Conservation (phyloP, 768 basidiomycete genomes). For the Lactifluus piperatus region DNA sequence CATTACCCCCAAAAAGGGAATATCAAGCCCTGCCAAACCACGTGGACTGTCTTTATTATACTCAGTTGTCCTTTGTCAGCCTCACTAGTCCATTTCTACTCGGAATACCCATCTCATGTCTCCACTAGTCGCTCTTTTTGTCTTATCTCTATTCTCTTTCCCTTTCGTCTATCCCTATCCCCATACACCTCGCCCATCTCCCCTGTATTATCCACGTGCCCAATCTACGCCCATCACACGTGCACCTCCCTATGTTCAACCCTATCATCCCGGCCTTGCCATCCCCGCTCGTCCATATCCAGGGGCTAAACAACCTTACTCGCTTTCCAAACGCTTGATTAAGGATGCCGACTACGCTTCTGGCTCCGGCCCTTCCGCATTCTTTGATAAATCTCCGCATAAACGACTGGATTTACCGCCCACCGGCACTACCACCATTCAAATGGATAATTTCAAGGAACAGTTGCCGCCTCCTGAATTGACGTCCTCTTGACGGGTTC, state of each 20-base stretch:
- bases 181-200: not conserved
- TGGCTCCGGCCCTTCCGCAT: not conserved
- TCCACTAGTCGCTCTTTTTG: not conserved
- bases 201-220: not conserved
- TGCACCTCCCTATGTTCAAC: not conserved
- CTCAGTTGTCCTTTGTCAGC: not conserved
- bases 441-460: not conserved
- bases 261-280: not conserved
- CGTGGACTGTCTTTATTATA: too few species aligned
- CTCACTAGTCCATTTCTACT: not conserved
- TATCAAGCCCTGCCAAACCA: not conserved
- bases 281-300: not conserved
- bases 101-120: too few species aligned
- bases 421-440: not conserved
- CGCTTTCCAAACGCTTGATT: constrained; percentile 1
- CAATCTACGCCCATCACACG: not conserved
- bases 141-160: not conserved
- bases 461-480: not conserved
- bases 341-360: constrained; percentile 6
- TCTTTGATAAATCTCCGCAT: not conserved
- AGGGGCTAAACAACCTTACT: not conserved
- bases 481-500: not conserved
- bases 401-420: not conserved
- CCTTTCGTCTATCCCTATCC: not conserved
- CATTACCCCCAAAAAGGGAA: not conserved